These are phyloP conservation scores for Diaporthe amygdali DNA, from an alignment of 2,329 filamentous ascomycete species.

Conservation along the genomic window DNA sequence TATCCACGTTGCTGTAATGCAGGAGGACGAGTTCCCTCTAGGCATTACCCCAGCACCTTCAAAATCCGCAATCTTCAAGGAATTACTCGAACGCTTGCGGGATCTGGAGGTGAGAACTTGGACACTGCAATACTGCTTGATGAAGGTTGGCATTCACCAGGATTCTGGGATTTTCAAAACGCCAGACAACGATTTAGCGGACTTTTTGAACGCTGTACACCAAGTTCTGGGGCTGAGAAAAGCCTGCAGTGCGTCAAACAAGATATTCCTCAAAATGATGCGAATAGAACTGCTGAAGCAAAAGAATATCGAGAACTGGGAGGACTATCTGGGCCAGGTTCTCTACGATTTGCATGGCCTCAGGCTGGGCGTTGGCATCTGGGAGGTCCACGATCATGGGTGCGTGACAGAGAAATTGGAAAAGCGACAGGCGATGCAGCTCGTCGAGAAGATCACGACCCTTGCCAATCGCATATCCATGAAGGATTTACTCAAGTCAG, in stretches of 20 bases:
- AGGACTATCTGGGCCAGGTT: conserved; percentile 85
- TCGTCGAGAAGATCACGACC: conserved; percentile 83
- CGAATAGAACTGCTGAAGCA: conserved; percentile 83
- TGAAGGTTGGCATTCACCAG: conserved; percentile 77
- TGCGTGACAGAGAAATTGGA: conserved; percentile 81
- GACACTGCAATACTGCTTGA: conserved; percentile 82
- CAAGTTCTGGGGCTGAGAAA: conserved; percentile 83
- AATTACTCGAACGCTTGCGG: conserved; percentile 72
- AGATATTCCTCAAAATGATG: conserved; percentile 87
- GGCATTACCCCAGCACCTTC: conserved; percentile 70
- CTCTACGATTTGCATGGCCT: conserved; percentile 83
- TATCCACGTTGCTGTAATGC: conserved; percentile 79
- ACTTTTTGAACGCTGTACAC: conserved; percentile 82
- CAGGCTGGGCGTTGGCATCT: conserved; percentile 72
- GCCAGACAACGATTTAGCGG: conserved; percentile 75
- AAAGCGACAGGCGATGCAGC: conserved; percentile 76
- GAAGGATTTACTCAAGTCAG: conserved; percentile 90
- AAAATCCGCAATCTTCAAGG: conserved; percentile 59
- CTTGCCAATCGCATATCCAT: conserved; percentile 85
- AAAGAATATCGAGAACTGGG: conserved; percentile 79
- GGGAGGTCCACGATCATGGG: conserved; percentile 77
- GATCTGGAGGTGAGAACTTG: conserved; percentile 89
- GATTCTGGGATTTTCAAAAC: conserved; percentile 67
- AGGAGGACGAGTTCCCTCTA: conserved; percentile 84
- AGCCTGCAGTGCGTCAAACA: conserved; percentile 84